Percentiles rank a stretch among this genome's conserved stretches.
Evolutionary conservation across 179 eudicot genomes (phyloP).

Genomic region (Dionaea muscipula): DNA sequence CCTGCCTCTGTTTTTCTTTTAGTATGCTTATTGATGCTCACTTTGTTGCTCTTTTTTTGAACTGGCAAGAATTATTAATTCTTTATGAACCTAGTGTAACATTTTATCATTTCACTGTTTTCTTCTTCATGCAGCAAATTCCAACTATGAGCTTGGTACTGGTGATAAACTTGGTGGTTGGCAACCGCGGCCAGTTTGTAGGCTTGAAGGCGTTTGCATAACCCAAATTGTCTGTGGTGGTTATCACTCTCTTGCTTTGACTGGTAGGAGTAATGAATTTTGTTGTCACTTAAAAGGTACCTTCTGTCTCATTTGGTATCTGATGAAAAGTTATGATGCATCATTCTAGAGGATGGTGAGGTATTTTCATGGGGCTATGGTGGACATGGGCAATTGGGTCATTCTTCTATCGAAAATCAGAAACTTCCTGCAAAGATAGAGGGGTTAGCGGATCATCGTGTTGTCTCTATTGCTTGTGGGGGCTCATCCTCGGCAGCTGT

Average conservation of each 20-base stretch:
- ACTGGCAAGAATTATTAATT: not conserved
- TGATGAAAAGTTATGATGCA: not conserved
- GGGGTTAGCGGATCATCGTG: conserved; percentile 53
- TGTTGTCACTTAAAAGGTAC: not conserved
- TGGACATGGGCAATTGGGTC: conserved; percentile 87
- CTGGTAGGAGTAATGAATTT: conserved; percentile 34
- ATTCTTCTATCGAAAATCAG: conserved; percentile 56
- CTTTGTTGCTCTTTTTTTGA: not conserved
- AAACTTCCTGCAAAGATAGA: conserved; percentile 54
- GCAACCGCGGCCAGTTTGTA: conserved; percentile 59
- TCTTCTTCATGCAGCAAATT: conserved; percentile 51
- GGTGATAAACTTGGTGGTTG: conserved; percentile 83
- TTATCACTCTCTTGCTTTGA: conserved; percentile 84
- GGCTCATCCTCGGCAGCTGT: conserved; percentile 89
- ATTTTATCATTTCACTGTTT: not conserved
- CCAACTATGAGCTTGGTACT: conserved; percentile 91
- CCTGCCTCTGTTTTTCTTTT: not conserved
- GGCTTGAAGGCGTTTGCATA: conserved; percentile 44
- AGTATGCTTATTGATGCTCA: not conserved
- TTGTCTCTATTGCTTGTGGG: conserved; percentile 68
- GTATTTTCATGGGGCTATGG: conserved; percentile 97
- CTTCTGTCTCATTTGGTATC: not conserved
- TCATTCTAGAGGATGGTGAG: conserved; percentile 53
- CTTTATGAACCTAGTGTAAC: not conserved
- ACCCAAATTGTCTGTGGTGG: conserved; percentile 87